Evolutionary conservation across 1,139 yeast species (phyloP), one percentile per base, ranked within the genome.

Genomic region (Geotrichum fermentans): DNA sequence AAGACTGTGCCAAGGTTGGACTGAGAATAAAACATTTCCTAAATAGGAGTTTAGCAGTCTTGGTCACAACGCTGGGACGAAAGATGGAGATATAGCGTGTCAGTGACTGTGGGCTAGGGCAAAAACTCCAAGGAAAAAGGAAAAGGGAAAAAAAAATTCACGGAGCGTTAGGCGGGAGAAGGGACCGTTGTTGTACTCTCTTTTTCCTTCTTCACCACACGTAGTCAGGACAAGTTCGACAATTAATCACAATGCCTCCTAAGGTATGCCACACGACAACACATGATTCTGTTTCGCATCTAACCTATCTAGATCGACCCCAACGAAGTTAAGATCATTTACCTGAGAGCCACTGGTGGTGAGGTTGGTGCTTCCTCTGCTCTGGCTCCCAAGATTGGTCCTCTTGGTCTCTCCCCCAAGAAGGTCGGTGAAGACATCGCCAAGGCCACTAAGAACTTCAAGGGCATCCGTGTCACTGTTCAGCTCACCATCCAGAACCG

Each of bases 361-460:
- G 99, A 92, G 82, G 95, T 94, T 70, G 98, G 97, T 82, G 96
- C 97, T 71, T 90, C 98, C 60, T 87, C 98, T 64, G 96, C 98
- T 63, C 86, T 94, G 71, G 98, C 98, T 68, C 98, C 98, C 74
- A 92, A 92, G 89, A 92, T 92, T 73, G 99, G 99, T 86, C 99
- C 99, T 68, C 88, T 92, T 73, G 99, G 99, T 89, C 83, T 92
- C 70, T 90, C 97, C 59, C 97, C 98, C 82, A 92, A 92, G 95
- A 92, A 92, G 86, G 97, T 94, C 72, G 99, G 99, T 88, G 99
- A 92, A 79, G 98, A 92, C 75, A 92, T 92, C 70, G 98, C 98
- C 77, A 94, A 94, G 85, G 98, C 98, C 74, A 92, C 98, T 79
- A 86, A 88, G 80, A 82, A 83, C 73, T 92, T 82, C 94, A 90